Percentiles rank a stretch among this genome's conserved stretches.
These are phyloP conservation scores for Fusarium pseudoanthophilum DNA, from an alignment of 2,329 filamentous ascomycete species.

Conservation along the genomic window DNA sequence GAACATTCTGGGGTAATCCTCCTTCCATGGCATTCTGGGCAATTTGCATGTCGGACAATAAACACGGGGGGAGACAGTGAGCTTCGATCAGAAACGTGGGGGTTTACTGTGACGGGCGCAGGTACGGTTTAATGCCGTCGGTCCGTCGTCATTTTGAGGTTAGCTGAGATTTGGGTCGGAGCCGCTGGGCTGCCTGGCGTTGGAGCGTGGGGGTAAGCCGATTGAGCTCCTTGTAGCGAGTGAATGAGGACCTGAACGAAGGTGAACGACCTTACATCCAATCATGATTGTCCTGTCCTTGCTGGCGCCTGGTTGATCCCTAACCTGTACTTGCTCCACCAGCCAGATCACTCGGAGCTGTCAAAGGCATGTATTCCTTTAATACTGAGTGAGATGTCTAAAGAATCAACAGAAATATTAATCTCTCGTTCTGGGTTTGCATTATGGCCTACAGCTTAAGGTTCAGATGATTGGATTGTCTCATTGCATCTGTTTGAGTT, in stretches of 20 bases:
- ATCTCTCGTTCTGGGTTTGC: too few relatives aligned
- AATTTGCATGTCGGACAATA: not conserved
- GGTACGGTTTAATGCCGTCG: not conserved
- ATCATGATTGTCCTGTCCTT: accelerated
- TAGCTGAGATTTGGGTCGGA: not conserved
- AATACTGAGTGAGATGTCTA: too few relatives aligned
- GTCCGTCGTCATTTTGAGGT: not conserved
- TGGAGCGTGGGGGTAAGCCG: not conserved
- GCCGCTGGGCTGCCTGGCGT: accelerated
- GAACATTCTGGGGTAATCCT: not conserved
- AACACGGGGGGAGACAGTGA: conserved; percentile 3
- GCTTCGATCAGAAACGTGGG: not conserved
- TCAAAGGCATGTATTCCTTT: accelerated
- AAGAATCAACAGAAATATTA: too few relatives aligned
- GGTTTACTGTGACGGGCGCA: not conserved
- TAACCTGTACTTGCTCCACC: not conserved
- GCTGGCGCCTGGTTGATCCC: not conserved
- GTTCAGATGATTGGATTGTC: too few relatives aligned
- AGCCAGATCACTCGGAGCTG: accelerated
- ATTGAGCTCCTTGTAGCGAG: too few relatives aligned
- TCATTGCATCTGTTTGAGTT: too few relatives aligned
- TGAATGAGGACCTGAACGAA: too few relatives aligned
- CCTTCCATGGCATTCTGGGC: not conserved
- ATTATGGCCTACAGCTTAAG: too few relatives aligned
- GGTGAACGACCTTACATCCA: not conserved